phyloP scores from a whole-genome alignment of 257 asterid genomes.

The Handroanthus guayacan region DNA sequence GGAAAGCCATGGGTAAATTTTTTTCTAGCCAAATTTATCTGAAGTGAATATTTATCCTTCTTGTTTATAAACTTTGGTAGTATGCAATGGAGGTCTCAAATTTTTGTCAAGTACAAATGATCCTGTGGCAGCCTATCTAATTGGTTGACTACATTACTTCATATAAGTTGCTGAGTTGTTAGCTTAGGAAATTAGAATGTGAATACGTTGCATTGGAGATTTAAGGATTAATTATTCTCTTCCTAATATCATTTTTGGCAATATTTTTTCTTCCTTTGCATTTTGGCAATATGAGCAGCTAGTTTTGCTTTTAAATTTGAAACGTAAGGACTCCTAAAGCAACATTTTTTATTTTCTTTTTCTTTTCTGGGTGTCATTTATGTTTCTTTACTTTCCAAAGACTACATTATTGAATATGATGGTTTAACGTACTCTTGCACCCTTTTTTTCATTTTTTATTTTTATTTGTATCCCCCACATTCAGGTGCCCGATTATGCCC shows the following conservation, averaged over 20 bases:
- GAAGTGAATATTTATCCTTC: background rate
- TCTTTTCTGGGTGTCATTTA: background rate
- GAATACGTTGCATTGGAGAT: background rate
- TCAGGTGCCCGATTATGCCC: conserved; percentile 57
- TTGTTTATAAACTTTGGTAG: conserved; percentile 3
- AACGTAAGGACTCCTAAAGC: background rate
- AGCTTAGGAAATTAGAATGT: background rate
- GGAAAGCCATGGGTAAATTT: conserved; percentile 59
- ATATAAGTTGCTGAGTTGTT: background rate
- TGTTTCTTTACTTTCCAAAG: conserved; percentile 5
- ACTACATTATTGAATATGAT: background rate
- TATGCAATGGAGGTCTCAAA: background rate
- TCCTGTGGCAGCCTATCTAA: conserved; percentile 11
- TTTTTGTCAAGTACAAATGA: background rate
- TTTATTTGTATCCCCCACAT: conserved; percentile 15
- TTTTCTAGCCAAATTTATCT: background rate
- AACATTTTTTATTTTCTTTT: background rate
- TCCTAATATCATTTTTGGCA: background rate
- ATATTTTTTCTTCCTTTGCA: background rate
- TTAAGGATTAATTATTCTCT: background rate
- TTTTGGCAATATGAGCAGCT: conserved; percentile 21
- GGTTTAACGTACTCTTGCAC: conserved; percentile 29
- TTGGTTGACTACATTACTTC: background rate
- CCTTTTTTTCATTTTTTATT: no score
- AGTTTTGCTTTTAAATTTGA: conserved; percentile 7